A percentile compares a stretch with the other conserved stretches of the same genome.
These are phyloP conservation scores for Ceratobasidium sp. DNA, from an alignment of 1,284 basidiomycete genomes.

Conservation along the genomic window DNA sequence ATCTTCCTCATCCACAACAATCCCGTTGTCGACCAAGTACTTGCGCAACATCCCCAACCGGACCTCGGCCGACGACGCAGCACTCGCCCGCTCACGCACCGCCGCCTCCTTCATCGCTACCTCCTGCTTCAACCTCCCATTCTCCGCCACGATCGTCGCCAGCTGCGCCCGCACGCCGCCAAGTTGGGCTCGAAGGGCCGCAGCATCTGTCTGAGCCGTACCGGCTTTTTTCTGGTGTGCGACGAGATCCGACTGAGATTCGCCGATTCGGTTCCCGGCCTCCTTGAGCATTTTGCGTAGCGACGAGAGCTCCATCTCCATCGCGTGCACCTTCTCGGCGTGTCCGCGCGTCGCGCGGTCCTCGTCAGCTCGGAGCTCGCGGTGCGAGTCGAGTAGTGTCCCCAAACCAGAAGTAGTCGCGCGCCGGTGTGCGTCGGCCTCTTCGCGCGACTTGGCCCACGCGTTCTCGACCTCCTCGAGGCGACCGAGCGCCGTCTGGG, in stretches of 20 bases:
- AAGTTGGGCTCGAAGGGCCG: constrained; percentile 79
- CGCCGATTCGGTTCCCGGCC: constrained; percentile 74
- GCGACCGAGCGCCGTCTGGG: constrained; percentile 71
- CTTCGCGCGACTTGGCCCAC: constrained; percentile 89
- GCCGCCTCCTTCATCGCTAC: constrained; percentile 75
- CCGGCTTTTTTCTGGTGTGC: constrained; percentile 75
- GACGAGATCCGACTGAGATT: constrained; percentile 73
- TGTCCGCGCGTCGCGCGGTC: constrained; percentile 77
- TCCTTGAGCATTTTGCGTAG: constrained; percentile 84
- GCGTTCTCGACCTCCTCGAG: constrained; percentile 83
- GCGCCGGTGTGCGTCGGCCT: constrained; percentile 85
- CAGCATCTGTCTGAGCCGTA: constrained; percentile 76
- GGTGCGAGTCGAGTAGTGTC: constrained; percentile 84
- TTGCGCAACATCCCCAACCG: constrained; percentile 85
- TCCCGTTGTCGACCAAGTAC: constrained; percentile 89
- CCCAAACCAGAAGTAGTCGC: constrained; percentile 86
- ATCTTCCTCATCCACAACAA: constrained; percentile 78
- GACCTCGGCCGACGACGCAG: constrained; percentile 77
- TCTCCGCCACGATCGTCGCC: constrained; percentile 75
- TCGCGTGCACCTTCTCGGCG: constrained; percentile 79
- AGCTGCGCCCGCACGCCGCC: constrained; percentile 82
- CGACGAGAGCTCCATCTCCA: constrained; percentile 80
- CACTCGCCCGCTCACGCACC: constrained; percentile 72
- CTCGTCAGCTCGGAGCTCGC: constrained; percentile 81
- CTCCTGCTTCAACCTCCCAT: constrained; percentile 76